These are phyloP conservation scores for Aspergillus sclerotiicarbonarius DNA, from an alignment of 495 filamentous ascomycete species.

Conservation along the genomic window DNA sequence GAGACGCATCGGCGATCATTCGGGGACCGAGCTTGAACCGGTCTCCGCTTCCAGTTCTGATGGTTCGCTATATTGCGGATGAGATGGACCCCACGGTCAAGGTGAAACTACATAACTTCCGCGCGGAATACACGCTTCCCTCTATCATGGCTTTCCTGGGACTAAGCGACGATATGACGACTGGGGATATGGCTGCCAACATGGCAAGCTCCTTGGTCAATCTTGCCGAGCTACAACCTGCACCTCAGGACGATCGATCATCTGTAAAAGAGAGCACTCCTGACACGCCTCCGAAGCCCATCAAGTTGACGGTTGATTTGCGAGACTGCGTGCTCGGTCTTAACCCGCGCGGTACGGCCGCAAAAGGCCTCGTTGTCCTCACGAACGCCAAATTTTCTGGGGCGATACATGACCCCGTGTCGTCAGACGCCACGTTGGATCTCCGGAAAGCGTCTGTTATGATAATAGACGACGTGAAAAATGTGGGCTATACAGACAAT, in stretches of 20 bases:
- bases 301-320: conserved; percentile 70
- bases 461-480: conserved; percentile 72
- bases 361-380: conserved; percentile 74
- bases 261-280: conserved; percentile 15
- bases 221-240: conserved; percentile 56
- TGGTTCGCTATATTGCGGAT: conserved; percentile 84
- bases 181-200: conserved; percentile 70
- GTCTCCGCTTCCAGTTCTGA: conserved; percentile 56
- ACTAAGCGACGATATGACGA: conserved; percentile 62
- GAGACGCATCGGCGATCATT: conserved; percentile 40
- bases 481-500: conserved; percentile 46
- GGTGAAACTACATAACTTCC: conserved; percentile 77
- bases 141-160: conserved; percentile 76
- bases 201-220: conserved; percentile 79
- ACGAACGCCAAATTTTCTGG: conserved; percentile 70
- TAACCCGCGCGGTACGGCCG: conserved; percentile 72
- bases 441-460: conserved; percentile 78
- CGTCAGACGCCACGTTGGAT: conserved; percentile 59
- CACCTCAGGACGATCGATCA: conserved; percentile 19
- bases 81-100: conserved; percentile 91
- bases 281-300: conserved; percentile 39
- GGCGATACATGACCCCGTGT: conserved; percentile 57
- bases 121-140: conserved; percentile 79
- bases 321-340: conserved; percentile 80
- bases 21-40: conserved; percentile 15